These are phyloP conservation scores for Neonectria magnoliae DNA, from an alignment of 2,329 filamentous ascomycete species.

Conservation along the genomic window DNA sequence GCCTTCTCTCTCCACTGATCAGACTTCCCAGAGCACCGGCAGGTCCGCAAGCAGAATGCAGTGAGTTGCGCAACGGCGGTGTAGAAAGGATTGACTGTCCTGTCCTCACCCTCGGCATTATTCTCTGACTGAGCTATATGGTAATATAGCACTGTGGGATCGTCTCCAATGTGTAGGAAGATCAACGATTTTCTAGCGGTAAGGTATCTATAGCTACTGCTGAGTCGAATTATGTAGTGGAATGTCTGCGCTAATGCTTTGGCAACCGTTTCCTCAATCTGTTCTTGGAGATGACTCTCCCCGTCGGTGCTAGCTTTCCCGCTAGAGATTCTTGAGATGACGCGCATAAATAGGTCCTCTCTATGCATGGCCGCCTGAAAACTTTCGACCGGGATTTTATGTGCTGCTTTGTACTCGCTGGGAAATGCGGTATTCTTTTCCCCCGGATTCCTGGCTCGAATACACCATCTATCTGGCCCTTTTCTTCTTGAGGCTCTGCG, in stretches of 20 bases:
- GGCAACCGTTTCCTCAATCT: neutral
- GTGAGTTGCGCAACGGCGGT: no score
- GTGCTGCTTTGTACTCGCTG: conserved; percentile 8
- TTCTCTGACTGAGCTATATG: no score
- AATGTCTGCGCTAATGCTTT: neutral
- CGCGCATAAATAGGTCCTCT: neutral
- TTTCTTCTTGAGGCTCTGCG: neutral
- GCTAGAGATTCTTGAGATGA: neutral
- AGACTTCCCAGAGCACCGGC: no score
- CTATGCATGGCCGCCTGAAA: neutral
- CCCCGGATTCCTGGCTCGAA: neutral
- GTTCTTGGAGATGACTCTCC: neutral
- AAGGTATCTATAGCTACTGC: no score
- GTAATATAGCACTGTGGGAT: no score
- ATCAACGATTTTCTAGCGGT: no score
- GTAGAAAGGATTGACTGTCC: no score
- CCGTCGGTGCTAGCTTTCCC: no score
- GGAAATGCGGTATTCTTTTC: neutral
- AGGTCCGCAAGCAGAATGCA: no score
- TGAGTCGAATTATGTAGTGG: neutral
- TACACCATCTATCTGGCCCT: neutral
- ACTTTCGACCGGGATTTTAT: neutral
- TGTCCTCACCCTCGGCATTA: no score
- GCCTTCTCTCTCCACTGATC: no score
- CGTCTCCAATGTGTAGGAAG: no score